Base-by-base conservation (phyloP, 768 basidiomycete species). In the Kwoniella botswanensis region DNA sequence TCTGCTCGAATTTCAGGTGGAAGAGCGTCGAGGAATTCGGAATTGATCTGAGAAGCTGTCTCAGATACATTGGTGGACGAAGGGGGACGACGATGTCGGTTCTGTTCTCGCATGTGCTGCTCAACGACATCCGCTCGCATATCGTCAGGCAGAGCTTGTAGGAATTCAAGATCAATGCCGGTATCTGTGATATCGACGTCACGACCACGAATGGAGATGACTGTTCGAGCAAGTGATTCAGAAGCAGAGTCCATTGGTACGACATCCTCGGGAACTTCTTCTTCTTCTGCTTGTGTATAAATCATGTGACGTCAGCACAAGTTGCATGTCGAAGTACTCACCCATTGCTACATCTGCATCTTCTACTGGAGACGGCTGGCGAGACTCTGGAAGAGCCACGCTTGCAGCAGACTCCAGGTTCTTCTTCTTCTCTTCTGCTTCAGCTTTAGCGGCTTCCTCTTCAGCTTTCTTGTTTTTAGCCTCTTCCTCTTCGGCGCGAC, bases 91-190 rank as follows among this genome's bases (percentile, higher is more conserved):
- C 91, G 90, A 71, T 91, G 65, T 18, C 76, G 74, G 29, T 71
- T 66, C 26, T 78, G 93, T 76, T 98, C 97, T 10, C 94, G 90
- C 75, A 98, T 90, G 79, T 99, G 96, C 79, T 99, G 97, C 77
- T 95, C 94, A 64, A 99, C 87, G 44, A 99, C 94, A 80, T 99
- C 97, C 81, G 97, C 96, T 62, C 97, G 89, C 91, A 99, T 98
- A 74, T 98, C 96, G 80, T 99, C 97, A 0, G 97, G 97, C 10
- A 99, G 85, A 26, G 97, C 97, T 84, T 98, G 94, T 68, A 99
- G 86, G 88, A 99, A 99, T 5, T 93, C 94, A 2, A 95, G 93
- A 82, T 99, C 97, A 79, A 99, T 98, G 4, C 97, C 97, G 46
- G 94, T 96, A 77, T 98, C 94, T 2, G 97, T 99, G 81, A 99